Evolutionary conservation across 371 early-diverging fungal genomes (phyloP).

Genomic region (Rhizopus stolonifer): DNA sequence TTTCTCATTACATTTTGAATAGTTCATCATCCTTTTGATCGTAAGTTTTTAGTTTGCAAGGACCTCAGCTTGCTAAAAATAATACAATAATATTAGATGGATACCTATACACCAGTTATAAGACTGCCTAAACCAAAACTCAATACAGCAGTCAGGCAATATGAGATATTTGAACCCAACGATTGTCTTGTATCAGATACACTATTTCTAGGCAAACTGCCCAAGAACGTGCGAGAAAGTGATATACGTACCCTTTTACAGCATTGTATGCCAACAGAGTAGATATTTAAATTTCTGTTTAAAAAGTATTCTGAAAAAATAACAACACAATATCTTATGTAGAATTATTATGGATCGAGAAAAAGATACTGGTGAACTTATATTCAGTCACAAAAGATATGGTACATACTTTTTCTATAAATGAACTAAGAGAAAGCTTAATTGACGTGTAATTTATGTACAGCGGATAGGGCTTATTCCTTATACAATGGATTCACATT

Average conservation of each 20-base stretch:
- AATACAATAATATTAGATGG: neutral
- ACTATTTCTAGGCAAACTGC: constrained; percentile 34
- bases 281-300: constrained; percentile 12
- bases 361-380: constrained; percentile 24
- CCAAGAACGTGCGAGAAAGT: constrained; percentile 31
- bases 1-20: neutral
- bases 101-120: neutral
- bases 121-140: neutral
- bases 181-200: constrained; percentile 43
- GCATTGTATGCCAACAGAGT: constrained; percentile 46
- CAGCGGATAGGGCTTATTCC: constrained; percentile 36
- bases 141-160: neutral
- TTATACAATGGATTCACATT: constrained; percentile 38
- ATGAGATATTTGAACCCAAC: constrained; percentile 18
- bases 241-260: constrained; percentile 43
- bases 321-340: constrained; percentile 3
- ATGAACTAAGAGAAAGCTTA: neutral
- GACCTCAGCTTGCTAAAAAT: neutral
- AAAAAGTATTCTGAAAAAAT: neutral
- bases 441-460: neutral
- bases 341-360: constrained; percentile 27
- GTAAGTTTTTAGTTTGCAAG: neutral
- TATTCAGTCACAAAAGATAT: constrained; percentile 26
- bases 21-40: constrained; percentile 1
- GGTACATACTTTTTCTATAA: constrained; percentile 15